Evolutionary conservation across 2,329 filamentous ascomycete genomes (phyloP).

Genomic region (Hypoxylon sp.): DNA sequence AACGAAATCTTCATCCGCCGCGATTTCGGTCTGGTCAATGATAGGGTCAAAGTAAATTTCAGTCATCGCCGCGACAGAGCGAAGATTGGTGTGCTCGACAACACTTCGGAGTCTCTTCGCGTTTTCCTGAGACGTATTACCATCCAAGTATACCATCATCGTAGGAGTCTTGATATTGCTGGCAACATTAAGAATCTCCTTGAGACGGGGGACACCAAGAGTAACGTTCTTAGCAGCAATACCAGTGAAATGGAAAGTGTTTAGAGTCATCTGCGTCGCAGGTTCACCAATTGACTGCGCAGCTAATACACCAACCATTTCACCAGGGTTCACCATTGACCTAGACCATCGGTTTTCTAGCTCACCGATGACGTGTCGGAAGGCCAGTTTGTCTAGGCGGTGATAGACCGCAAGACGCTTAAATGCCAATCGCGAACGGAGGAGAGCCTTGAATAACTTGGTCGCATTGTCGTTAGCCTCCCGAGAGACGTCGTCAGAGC

Average conservation of each 20-base stretch:
- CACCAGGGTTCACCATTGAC: constrained; percentile 89
- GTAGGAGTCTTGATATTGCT: constrained; percentile 98
- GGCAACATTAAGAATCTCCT: constrained; percentile 98
- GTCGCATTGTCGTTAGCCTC: constrained; percentile 94
- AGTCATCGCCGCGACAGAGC: constrained; percentile 90
- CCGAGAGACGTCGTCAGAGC: constrained; percentile 82
- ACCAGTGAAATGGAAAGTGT: constrained; percentile 99
- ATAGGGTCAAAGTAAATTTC: constrained; percentile 99
- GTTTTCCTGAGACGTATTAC: constrained; percentile 77
- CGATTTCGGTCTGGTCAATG: constrained; percentile 86
- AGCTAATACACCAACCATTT: constrained; percentile 98
- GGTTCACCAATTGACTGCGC: constrained; percentile 99
- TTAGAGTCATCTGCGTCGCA: constrained; percentile 98
- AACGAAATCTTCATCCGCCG: constrained; percentile 92
- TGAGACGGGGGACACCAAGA: constrained; percentile 97
- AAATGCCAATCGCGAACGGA: constrained; percentile 91
- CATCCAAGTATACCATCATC: constrained; percentile 90
- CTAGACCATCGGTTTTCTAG: constrained; percentile 90
- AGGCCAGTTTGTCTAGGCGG: constrained; percentile 89
- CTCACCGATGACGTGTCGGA: constrained; percentile 92
- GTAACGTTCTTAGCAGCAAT: constrained; percentile 99
- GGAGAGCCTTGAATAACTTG: constrained; percentile 89
- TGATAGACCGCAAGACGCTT: constrained; percentile 91
- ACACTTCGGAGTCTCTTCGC: constrained; percentile 89
- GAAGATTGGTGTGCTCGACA: constrained; percentile 94